Conservation (phyloP, 202 grass and related monocot genomes). For the Carex sylvatica region DNA sequence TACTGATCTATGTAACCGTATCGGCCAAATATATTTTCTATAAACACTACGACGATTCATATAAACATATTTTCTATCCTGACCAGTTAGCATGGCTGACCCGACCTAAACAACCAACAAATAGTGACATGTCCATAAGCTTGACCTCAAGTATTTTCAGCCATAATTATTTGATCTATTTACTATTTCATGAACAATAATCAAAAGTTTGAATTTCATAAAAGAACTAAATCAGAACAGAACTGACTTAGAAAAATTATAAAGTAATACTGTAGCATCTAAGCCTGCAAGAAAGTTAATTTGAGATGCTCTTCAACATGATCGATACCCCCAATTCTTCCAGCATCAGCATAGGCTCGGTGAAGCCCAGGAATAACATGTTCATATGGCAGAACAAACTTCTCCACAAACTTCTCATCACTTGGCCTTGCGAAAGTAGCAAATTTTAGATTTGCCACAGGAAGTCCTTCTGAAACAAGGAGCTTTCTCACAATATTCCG, state of each 20-base stretch:
- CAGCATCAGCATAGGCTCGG: too few species aligned
- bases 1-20: too few species aligned
- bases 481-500: constrained; percentile 17
- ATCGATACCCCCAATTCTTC: not conserved
- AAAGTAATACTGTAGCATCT: too few species aligned
- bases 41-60: not conserved
- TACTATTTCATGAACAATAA: too few species aligned
- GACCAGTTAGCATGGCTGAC: too few species aligned
- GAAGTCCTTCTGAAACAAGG: constrained; percentile 25
- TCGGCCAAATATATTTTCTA: not conserved
- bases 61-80: too few species aligned
- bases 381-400: constrained; percentile 24
- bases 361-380: constrained; percentile 13
- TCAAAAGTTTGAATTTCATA: too few species aligned
- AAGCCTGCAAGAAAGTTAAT: not conserved
- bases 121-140: too few species aligned
- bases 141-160: not conserved
- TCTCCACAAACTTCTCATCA: constrained; percentile 37
- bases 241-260: not conserved
- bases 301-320: not conserved
- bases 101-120: too few species aligned
- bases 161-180: not conserved
- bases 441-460: not conserved
- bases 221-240: not conserved
- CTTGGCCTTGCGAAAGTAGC: not conserved